These are phyloP conservation scores for Arxiozyma telluris DNA, from an alignment of 1,139 yeast species.

Conservation along the genomic window DNA sequence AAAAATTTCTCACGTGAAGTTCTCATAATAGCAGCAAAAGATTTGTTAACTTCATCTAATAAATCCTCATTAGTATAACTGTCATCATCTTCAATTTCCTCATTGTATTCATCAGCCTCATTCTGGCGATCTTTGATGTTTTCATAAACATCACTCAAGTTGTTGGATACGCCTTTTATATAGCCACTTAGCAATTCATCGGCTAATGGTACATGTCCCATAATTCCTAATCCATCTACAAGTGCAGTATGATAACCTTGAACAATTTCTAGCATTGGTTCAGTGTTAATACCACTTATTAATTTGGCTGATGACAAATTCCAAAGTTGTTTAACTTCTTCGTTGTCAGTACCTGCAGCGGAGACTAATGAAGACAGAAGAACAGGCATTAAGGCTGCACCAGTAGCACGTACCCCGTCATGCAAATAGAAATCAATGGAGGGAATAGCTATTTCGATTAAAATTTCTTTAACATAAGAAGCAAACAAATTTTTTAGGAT, in stretches of 20 bases:
- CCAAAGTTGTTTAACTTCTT: slow-evolving; percentile 64
- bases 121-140: slow-evolving; percentile 64
- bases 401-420: slow-evolving; percentile 88
- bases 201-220: slow-evolving; percentile 56
- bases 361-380: slow-evolving; percentile 59
- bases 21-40: slow-evolving; percentile 66
- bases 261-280: slow-evolving; percentile 77
- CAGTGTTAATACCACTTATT: slow-evolving; percentile 58
- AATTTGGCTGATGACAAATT: slow-evolving; percentile 58
- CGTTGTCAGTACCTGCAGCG: slow-evolving; percentile 49
- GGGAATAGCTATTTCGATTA: slow-evolving; percentile 74
- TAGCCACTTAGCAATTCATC: slow-evolving; percentile 49
- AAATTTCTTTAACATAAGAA: slow-evolving; percentile 73
- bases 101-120: slow-evolving; percentile 54
- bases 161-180: slow-evolving; percentile 51
- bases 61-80: slow-evolving; percentile 87
- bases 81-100: slow-evolving; percentile 61
- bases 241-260: slow-evolving; percentile 71
- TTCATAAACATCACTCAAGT: slow-evolving; percentile 58
- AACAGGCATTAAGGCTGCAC: slow-evolving; percentile 77
- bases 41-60: slow-evolving; percentile 74
- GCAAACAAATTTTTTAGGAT: slow-evolving; percentile 75
- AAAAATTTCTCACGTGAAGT: slow-evolving; percentile 51
- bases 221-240: slow-evolving; percentile 54
- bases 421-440: slow-evolving; percentile 85